Evolutionary conservation across 345 rosid species (phyloP), one percentile per base, ranked within the genome.

Genomic region (Acer saccharum): DNA sequence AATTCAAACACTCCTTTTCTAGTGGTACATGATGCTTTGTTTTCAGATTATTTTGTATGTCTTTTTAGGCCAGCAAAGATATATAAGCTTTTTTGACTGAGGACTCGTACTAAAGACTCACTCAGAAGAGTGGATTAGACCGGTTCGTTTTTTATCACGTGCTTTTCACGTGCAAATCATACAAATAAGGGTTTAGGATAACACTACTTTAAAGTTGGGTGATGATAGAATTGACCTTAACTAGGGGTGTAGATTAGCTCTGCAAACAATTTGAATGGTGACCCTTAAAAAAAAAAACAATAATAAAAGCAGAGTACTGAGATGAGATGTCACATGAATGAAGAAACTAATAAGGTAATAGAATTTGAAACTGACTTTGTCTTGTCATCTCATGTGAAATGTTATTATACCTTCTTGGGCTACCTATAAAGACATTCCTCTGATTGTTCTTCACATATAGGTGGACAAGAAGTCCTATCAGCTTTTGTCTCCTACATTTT

Each of bases 61-160:
- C 89, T 88, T 88, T 90, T 90, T 79, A 86, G 86, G 86, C 86
- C 78, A 84, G 73, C 79, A 83, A 87, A 86, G 89, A 81, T 74
- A 65, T 29, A 81, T 39, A 81, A 76, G 78, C 89, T 87, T 88
- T 90, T 90, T 90, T 90, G 91, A 89, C 91, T 74, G 83, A 81
- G 43, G 71, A 58, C 79, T 25, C 43, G 70, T 35, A 35, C 6
- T 35, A 6, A 35, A 35, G 39, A 35, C 39, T 35, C 71, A 68
- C 73, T 54, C 44, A 48, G 78, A 85, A 77, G 82, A 81, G 29
- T 17, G 68, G 54, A 35, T 35, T 35, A 35, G 39, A 35, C 68
- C 68, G 14, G 23, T 73, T 73, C 68, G 16, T 65, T 27, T 73
- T 57, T 20, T 32, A 35, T 35, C 39, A 35, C 39, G 39, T 35